Evolutionary conservation across 768 basidiomycete genomes (phyloP).

Genomic region (Boletus vinaceobasis): DNA sequence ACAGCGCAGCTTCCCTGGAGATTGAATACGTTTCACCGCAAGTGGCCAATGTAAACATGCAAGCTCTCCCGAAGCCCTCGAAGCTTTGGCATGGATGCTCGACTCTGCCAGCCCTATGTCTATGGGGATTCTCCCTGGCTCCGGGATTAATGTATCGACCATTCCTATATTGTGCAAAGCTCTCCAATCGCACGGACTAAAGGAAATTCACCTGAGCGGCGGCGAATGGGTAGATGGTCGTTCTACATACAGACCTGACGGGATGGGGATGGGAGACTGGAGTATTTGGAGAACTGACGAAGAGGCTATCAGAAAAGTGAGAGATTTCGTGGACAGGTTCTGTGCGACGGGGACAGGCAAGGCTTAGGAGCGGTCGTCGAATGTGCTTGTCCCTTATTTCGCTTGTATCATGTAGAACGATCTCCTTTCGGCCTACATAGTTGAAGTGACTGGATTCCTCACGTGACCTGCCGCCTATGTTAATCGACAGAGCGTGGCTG

Average conservation of each 20-base stretch:
- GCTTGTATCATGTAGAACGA: not conserved
- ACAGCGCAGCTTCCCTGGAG: not conserved
- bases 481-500: slow-evolving; percentile 19
- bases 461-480: slow-evolving; percentile 27
- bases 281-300: slow-evolving; percentile 62
- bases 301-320: slow-evolving; percentile 49
- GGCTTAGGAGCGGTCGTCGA: not conserved
- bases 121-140: slow-evolving; percentile 61
- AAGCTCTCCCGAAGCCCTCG: slow-evolving; percentile 36
- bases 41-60: slow-evolving; percentile 52
- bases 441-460: slow-evolving; percentile 6
- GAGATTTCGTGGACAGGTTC: slow-evolving; percentile 41
- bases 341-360: not conserved
- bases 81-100: slow-evolving; percentile 41
- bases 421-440: too few species aligned
- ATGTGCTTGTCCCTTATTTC: not conserved
- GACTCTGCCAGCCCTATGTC: slow-evolving; percentile 16
- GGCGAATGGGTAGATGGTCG: slow-evolving; percentile 57
- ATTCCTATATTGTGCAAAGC: slow-evolving; percentile 45
- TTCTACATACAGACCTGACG: slow-evolving; percentile 49
- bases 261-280: slow-evolving; percentile 80
- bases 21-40: slow-evolving; percentile 21
- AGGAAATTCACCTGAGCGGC: slow-evolving; percentile 74
- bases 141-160: slow-evolving; percentile 64
- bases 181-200: slow-evolving; percentile 54